These are phyloP conservation scores for Leucocoprinus birnbaumii DNA, from an alignment of 768 basidiomycete species.

Conservation along the genomic window DNA sequence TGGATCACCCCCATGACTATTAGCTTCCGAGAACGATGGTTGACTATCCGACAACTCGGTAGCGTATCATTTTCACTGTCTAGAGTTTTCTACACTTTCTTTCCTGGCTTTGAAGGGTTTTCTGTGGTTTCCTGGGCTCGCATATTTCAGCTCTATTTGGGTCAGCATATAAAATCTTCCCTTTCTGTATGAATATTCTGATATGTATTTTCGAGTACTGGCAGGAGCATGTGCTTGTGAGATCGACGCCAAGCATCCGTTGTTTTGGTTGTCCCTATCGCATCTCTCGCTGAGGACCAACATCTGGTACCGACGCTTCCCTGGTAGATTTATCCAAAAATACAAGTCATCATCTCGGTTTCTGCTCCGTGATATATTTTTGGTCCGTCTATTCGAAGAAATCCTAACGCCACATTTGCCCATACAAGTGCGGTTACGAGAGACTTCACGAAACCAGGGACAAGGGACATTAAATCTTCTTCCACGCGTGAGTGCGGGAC, in stretches of 20 bases:
- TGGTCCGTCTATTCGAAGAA: neutral
- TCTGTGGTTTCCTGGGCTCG: neutral
- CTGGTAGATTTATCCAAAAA: neutral
- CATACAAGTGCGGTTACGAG: too few relatives aligned
- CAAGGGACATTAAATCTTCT: too few relatives aligned
- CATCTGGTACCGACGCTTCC: too few relatives aligned
- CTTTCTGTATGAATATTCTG: neutral
- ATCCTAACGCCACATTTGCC: neutral
- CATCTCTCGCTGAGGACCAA: too few relatives aligned
- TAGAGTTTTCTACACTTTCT: neutral
- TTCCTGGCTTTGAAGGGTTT: neutral
- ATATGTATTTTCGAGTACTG: too few relatives aligned
- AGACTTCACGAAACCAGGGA: too few relatives aligned
- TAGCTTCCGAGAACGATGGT: neutral
- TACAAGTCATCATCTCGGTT: neutral
- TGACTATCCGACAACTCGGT: neutral
- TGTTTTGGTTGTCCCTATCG: too few relatives aligned
- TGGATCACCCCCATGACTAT: neutral
- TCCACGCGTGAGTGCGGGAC: too few relatives aligned
- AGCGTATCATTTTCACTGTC: neutral
- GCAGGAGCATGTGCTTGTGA: too few relatives aligned
- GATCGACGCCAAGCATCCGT: too few relatives aligned
- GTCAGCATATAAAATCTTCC: neutral
- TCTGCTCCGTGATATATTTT: neutral
- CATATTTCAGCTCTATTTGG: too few relatives aligned